A percentile compares a stretch with the other conserved stretches of the same genome.
These are phyloP conservation scores for Xerocomus potaroensis DNA, from an alignment of 768 basidiomycete genomes.

Conservation along the genomic window DNA sequence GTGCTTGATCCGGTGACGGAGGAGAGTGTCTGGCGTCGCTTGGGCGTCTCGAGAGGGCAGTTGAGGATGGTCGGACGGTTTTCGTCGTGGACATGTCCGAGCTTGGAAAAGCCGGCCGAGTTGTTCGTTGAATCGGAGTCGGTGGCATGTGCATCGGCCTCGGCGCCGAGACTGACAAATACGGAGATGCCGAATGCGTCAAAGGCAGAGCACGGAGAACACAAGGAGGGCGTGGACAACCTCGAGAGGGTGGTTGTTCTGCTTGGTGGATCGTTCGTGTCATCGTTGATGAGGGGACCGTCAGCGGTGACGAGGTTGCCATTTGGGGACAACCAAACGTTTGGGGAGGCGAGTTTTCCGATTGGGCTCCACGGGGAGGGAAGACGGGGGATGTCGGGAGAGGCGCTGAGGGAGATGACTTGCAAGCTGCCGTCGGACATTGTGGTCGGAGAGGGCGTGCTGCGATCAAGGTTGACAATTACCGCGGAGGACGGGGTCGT, in stretches of 20 bases:
- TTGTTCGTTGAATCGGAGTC: background rate
- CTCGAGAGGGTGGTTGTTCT: slow-evolving; percentile 1
- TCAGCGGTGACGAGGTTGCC: slow-evolving; percentile 18
- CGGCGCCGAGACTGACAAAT: slow-evolving; percentile 9
- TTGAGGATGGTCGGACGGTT: slow-evolving; percentile 3
- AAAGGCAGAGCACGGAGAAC: slow-evolving; percentile 14
- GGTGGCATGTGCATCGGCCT: background rate
- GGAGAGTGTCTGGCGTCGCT: slow-evolving; percentile 13
- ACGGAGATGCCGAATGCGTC: slow-evolving; percentile 18
- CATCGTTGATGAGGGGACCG: slow-evolving; percentile 16
- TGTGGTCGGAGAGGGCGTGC: slow-evolving; percentile 17
- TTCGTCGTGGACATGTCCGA: background rate
- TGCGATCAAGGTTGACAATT: slow-evolving; percentile 20
- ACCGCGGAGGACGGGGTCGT: slow-evolving; percentile 13
- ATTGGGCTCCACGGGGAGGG: slow-evolving; percentile 30
- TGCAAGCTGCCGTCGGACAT: slow-evolving; percentile 24
- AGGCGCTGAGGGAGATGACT: slow-evolving; percentile 20
- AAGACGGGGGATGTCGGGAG: slow-evolving; percentile 9
- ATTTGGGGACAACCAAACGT: slow-evolving; percentile 25
- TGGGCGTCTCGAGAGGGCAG: slow-evolving; percentile 6
- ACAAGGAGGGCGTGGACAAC: slow-evolving; percentile 5
- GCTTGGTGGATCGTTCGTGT: slow-evolving; percentile 13
- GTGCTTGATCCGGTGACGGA: background rate
- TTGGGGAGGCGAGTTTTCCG: slow-evolving; percentile 1
- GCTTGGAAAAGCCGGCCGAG: background rate